phyloP scores from a whole-genome alignment of 768 basidiomycete species.

The Cystofilobasidium bisporidii region DNA sequence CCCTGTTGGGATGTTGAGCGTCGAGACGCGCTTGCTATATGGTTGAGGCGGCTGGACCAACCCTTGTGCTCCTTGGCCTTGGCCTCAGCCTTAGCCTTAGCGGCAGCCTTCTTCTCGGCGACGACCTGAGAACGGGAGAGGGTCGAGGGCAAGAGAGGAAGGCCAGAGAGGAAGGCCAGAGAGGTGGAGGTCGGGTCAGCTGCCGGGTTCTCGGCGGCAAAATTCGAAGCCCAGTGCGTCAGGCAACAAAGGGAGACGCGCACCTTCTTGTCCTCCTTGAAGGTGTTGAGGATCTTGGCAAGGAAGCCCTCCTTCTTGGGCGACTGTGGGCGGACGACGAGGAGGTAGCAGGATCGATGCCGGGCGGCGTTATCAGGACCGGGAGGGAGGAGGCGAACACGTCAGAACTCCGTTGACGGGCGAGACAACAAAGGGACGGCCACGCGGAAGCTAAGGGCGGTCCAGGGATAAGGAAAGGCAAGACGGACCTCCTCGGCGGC shows the following conservation, averaged over 20 bases:
- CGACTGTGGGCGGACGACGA: not conserved
- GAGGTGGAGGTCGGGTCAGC: too few relatives aligned
- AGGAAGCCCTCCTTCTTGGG: conserved; percentile 10
- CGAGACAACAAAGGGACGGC: not conserved
- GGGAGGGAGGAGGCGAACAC: not conserved
- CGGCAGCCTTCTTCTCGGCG: conserved; percentile 10
- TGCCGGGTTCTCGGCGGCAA: too few relatives aligned
- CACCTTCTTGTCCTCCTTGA: conserved; percentile 9
- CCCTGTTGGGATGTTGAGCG: not conserved
- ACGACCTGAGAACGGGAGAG: not conserved
- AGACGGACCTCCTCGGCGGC: not conserved
- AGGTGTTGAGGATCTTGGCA: not conserved
- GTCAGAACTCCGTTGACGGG: not conserved
- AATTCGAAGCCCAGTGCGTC: too few relatives aligned
- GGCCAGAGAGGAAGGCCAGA: too few relatives aligned
- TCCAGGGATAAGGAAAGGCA: not conserved
- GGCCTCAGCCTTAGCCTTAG: not conserved
- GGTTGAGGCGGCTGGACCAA: not conserved
- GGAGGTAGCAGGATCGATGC: not conserved
- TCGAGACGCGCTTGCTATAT: too few relatives aligned
- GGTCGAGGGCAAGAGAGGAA: too few relatives aligned
- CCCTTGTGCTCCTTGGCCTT: conserved; percentile 6
- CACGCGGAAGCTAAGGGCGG: too few relatives aligned
- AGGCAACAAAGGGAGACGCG: too few relatives aligned
- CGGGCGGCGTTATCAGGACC: not conserved